Conservation (phyloP, 208 protist genomes). For the Leptomonas pyrrhocoris region DNA sequence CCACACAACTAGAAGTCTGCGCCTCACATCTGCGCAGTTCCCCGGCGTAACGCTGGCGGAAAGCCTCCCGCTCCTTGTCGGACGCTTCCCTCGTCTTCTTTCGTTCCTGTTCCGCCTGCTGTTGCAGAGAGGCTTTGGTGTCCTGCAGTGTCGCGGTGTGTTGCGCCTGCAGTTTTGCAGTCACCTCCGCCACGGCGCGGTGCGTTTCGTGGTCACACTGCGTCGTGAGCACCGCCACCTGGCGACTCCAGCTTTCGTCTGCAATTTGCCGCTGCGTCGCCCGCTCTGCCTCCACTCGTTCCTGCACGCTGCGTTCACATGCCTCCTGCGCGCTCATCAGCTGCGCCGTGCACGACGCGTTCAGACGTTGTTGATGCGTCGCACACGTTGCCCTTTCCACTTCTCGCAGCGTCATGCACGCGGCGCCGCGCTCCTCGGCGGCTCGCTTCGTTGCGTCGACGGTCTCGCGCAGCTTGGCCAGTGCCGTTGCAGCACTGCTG, state of each 20-base stretch:
- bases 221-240: constrained; percentile 4
- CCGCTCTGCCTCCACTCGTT: constrained; percentile 13
- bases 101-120: background rate
- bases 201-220: constrained; percentile 16
- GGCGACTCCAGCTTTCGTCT: background rate
- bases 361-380: constrained; percentile 8
- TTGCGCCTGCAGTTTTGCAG: background rate
- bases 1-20: constrained; percentile 4
- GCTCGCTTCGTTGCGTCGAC: background rate
- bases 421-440: background rate
- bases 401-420: constrained; percentile 4
- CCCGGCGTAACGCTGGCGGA: background rate
- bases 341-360: constrained; percentile 12
- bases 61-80: background rate
- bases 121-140: background rate
- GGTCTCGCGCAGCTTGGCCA: constrained; percentile 7
- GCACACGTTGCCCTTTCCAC: background rate
- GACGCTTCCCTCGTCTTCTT: background rate
- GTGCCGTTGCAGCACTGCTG: constrained; percentile 1
- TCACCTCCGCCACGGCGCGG: constrained; percentile 2
- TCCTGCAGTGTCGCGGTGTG: background rate
- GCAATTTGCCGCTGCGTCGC: constrained; percentile 2
- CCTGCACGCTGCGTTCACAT: background rate
- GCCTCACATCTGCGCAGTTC: constrained; percentile 11
- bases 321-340: background rate